Evolutionary conservation across 768 basidiomycete species (phyloP).

Genomic region (Agaricus sinodeliciosus): DNA sequence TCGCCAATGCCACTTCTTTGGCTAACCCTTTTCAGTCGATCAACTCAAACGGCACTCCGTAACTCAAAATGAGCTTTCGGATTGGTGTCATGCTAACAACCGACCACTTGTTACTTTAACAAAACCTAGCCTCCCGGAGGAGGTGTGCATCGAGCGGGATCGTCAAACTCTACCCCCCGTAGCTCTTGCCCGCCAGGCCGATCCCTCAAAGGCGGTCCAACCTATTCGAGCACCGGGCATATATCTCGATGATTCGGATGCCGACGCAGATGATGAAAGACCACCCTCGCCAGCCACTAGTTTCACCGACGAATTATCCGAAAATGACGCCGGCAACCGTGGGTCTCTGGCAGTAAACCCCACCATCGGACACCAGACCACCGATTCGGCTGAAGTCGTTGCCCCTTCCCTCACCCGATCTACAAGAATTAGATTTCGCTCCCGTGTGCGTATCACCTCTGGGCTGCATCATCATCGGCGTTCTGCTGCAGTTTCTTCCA

Average conservation of each 20-base stretch:
- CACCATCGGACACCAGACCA: not conserved
- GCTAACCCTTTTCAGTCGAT: not conserved
- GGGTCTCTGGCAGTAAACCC: not conserved
- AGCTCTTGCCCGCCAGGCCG: not conserved
- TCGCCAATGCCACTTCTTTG: not conserved
- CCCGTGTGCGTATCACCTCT: conserved; percentile 72
- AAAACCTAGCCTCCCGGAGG: not conserved
- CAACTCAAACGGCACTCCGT: not conserved
- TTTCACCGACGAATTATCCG: not conserved
- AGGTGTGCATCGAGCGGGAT: not conserved
- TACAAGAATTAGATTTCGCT: conserved; percentile 55
- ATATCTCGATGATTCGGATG: conserved; percentile 2
- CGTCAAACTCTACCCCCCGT: not conserved
- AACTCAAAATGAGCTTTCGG: not conserved
- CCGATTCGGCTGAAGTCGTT: not conserved
- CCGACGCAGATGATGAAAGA: conserved; percentile 1
- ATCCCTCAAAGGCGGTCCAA: not conserved
- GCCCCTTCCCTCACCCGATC: conserved; percentile 13
- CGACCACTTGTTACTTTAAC: not conserved
- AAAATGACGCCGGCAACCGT: not conserved
- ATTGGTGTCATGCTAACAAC: not conserved
- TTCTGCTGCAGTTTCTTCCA: conserved; percentile 11
- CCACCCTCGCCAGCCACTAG: not conserved
- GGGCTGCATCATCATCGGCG: conserved; percentile 48
- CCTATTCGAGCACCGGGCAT: not conserved